Evolutionary conservation across 305 asterid genomes (phyloP), one percentile per base, ranked within the genome.

Genomic region (Euphrasia arctica): DNA sequence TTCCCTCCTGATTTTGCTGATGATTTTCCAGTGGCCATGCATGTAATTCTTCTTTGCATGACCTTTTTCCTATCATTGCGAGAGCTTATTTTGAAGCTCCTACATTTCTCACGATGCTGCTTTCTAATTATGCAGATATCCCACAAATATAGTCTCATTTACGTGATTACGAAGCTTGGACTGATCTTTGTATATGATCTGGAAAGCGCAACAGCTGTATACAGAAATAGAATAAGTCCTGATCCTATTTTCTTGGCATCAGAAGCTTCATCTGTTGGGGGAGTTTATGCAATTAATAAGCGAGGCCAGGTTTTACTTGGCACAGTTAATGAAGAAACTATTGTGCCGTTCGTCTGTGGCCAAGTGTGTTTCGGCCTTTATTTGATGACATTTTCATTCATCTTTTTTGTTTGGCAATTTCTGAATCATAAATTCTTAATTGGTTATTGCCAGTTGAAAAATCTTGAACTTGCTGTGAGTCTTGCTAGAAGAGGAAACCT

Each of bases 191-290:
- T 18, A 18, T 18, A 18, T 18, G 22, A 94, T 72, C 85, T 94
- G 75, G 99, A 94, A 58, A 82, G 93, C 59, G 97, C 99, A 57
- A 80, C 97, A 62, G 98, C 99, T 5, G 93, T 94, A 42, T 94
- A 91, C 76, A 85, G 98, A 79, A 94, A 94, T 81, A 86, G 98
- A 78, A 94, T 90, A 70, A 91, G 99, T 69, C 98, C 99, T n/a
- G 99, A 94, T 79, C 97, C 99, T 56, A 90, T 94, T 67, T 94
- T 94, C 73, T 79, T 91, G 77, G 87, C 97, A 2, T 76, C 99
- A 18, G 22, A 18, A 18, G 22, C 22, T 18, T 18, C 22, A 18
- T 18, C 22, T 18, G 22, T 18, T 18, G 22, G 22, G 22, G 22
- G 22, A 18, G 22, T 18, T 18, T 18, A 18, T 18, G 22, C 22